Percentiles rank a stretch among this genome's conserved stretches.
Conservation (phyloP, 495 filamentous ascomycete species). For the Lasiosphaeris hirsuta region DNA sequence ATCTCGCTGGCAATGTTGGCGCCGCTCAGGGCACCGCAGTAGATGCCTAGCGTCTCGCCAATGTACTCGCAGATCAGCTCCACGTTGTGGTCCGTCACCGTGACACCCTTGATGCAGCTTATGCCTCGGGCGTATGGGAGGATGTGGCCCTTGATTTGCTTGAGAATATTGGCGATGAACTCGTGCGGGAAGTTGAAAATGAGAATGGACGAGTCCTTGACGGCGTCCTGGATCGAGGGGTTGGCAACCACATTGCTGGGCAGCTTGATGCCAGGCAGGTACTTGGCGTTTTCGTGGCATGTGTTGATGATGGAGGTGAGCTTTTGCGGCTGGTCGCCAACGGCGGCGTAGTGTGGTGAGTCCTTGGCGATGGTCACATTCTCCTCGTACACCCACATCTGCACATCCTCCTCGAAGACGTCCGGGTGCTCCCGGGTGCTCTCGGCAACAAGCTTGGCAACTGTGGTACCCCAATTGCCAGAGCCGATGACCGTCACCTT, state of each 20-base stretch:
- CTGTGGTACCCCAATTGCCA: constrained; percentile 97
- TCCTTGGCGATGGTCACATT: constrained; percentile 67
- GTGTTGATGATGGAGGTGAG: constrained; percentile 88
- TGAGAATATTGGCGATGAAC: constrained; percentile 86
- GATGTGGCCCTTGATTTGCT: constrained; percentile 81
- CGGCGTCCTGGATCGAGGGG: constrained; percentile 77
- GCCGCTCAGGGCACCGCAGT: constrained; percentile 92
- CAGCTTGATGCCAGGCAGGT: constrained; percentile 81
- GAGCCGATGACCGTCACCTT: constrained; percentile 93
- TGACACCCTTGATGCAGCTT: constrained; percentile 97
- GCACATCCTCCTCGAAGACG: constrained; percentile 81
- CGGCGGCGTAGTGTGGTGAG: constrained; percentile 52
- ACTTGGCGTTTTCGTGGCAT: constrained; percentile 95
- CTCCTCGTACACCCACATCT: constrained; percentile 98
- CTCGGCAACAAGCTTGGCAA: constrained; percentile 94
- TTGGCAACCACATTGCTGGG: constrained; percentile 86
- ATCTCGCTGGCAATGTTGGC: constrained; percentile 98
- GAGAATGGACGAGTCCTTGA: constrained; percentile 78
- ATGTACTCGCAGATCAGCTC: constrained; percentile 93
- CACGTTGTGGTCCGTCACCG: constrained; percentile 78
- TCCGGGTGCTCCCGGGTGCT: constrained; percentile 74
- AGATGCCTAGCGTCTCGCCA: constrained; percentile 83
- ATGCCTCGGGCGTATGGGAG: constrained; percentile 89
- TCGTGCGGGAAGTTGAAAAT: constrained; percentile 98
- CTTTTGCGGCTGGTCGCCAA: constrained; percentile 64